phyloP scores from a whole-genome alignment of 106 monocot genomes.

The Dendrobium officinale region DNA sequence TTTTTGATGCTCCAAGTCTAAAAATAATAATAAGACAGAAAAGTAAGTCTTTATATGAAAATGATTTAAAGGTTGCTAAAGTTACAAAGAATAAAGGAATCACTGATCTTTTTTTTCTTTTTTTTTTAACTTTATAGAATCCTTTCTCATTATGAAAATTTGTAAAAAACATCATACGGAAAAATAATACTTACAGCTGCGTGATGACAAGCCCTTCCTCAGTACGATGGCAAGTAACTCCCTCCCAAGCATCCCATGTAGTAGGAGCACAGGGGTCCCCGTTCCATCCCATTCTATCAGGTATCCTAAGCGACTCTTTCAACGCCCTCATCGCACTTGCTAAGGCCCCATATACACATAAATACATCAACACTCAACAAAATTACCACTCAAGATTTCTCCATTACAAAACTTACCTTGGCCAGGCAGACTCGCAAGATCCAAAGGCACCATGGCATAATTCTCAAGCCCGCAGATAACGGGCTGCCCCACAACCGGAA shows the following conservation, averaged over 20 bases:
- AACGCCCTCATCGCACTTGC: constrained; percentile 73
- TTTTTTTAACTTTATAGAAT: neutral
- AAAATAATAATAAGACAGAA: neutral
- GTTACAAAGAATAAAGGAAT: too few species aligned
- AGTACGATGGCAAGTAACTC: constrained; percentile 81
- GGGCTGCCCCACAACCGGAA: constrained; percentile 63
- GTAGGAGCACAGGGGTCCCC: constrained; percentile 94
- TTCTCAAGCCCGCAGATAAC: constrained; percentile 82
- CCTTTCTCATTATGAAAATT: neutral
- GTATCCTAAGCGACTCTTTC: constrained; percentile 76
- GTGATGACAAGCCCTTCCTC: constrained; percentile 71
- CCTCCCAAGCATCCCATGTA: constrained; percentile 98
- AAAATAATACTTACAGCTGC: constrained; percentile 56
- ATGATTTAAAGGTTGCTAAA: neutral
- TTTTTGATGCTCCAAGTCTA: neutral
- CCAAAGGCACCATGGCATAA: constrained; percentile 89
- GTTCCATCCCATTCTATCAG: constrained; percentile 98
- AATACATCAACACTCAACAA: neutral
- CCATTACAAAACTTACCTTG: constrained; percentile 46
- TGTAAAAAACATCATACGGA: neutral
- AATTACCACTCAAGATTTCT: neutral
- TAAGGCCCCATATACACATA: constrained; percentile 11
- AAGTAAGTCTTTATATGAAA: neutral
- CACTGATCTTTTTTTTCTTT: neutral
- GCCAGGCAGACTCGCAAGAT: constrained; percentile 45